These are phyloP conservation scores for Candida lessepsii DNA, from an alignment of 805 yeast genomes.

Conservation along the genomic window DNA sequence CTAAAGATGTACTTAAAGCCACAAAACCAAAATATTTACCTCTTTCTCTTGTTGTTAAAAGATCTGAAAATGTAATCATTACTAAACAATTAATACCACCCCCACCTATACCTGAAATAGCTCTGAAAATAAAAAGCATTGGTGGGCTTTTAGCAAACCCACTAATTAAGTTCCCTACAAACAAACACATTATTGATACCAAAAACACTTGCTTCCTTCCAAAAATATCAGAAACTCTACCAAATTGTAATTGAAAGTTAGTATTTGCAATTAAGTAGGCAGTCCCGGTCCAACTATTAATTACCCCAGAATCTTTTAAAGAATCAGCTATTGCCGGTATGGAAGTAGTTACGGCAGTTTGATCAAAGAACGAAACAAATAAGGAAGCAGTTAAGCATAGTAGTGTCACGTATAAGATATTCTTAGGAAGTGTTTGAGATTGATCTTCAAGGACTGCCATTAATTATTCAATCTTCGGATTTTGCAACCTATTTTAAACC, in stretches of 20 bases:
- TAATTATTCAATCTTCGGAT: not conserved
- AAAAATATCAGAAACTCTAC: constrained; percentile 65
- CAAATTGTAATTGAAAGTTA: constrained; percentile 73
- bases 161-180: constrained; percentile 43
- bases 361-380: constrained; percentile 44
- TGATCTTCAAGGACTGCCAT: constrained; percentile 12
- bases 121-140: constrained; percentile 49
- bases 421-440: constrained; percentile 12
- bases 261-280: constrained; percentile 67
- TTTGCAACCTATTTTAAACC: constrained; percentile 6
- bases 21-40: constrained; percentile 55
- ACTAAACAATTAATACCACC: constrained; percentile 55
- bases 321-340: constrained; percentile 45
- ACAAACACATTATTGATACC: constrained; percentile 44
- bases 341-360: constrained; percentile 44
- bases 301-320: constrained; percentile 40
- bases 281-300: constrained; percentile 66
- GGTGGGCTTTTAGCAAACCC: constrained; percentile 42
- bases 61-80: constrained; percentile 54
- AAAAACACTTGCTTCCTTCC: constrained; percentile 51
- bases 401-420: constrained; percentile 9
- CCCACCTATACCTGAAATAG: constrained; percentile 60
- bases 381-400: constrained; percentile 16
- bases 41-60: constrained; percentile 51
- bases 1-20: constrained; percentile 48